phyloP scores from a whole-genome alignment of 2,329 filamentous ascomycete genomes.

The Magnaporthiopsis incrustans region DNA sequence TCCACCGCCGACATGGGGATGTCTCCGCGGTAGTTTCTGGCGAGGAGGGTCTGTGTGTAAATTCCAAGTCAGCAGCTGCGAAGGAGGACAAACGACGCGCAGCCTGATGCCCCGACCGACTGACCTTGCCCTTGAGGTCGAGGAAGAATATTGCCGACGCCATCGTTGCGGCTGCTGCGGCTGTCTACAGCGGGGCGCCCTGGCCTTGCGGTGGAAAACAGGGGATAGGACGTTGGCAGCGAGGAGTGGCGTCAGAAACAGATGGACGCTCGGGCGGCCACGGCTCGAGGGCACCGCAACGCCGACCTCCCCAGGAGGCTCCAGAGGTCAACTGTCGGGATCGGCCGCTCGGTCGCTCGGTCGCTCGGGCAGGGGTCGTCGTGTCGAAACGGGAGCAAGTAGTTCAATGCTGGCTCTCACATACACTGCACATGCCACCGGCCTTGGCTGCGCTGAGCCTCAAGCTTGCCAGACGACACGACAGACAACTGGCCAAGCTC shows the following conservation, averaged over 20 bases:
- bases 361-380: background rate
- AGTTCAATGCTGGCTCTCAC: no score
- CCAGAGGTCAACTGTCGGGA: no score
- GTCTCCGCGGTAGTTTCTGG: conserved; percentile 96
- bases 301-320: no score
- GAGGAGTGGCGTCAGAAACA: no score
- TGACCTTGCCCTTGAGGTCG: conserved; percentile 98
- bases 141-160: conserved; percentile 97
- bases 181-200: no score
- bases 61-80: background rate
- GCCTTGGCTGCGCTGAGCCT: background rate
- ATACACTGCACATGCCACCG: conserved; percentile 2
- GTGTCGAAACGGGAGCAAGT: no score
- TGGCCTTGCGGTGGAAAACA: no score
- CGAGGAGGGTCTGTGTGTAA: conserved; percentile 73
- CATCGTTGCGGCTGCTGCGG: conserved; percentile 44
- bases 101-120: no score
- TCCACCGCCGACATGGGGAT: conserved; percentile 99
- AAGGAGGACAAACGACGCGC: background rate
- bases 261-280: no score
- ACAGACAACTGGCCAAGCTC: conserved; percentile 4
- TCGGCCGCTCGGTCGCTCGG: background rate
- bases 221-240: no score
- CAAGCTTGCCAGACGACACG: background rate
- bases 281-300: no score